Base-by-base conservation (phyloP, 169 alveolate genomes). In the Cryptosporidium viatorum region DNA sequence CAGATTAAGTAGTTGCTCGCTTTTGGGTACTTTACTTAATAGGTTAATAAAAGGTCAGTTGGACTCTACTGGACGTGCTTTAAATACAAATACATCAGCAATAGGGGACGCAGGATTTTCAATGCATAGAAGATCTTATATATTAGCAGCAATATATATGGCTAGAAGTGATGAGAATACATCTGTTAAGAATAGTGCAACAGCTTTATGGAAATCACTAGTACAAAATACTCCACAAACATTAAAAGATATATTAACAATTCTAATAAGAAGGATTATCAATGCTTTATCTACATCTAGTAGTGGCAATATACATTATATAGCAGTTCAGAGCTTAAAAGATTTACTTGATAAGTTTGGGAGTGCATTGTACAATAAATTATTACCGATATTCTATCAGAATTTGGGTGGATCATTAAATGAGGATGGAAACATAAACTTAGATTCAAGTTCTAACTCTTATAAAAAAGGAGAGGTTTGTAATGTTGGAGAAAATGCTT, bases 171-270 rank as follows among this genome's bases (percentile, higher is more conserved):
- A 93, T 71, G 93, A 86, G 58, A 70, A 43, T 58, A 71, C 85
- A 3, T 89, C 91, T 10, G 96, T 93, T 58, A 86, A 89, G 58
- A 93, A 85, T 67, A 89, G 93, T 14, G 94, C 94, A 21, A 69
- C 86, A 6, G 74, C 69, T 35, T 91, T 91, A 18, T 93, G 95
- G 95, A 94, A 94, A 85, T 75, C 86, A 1, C 43, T 93, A 7
- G 96, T 94, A 48, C 86, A 91, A 41, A 94, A 94, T 86, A 91
- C 95, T 51, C 95, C 96, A 21, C 86, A 92, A n/a, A 89, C 93
- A 8, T 60, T 93, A 23, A 86, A 73, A 71, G 94, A 93, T 55
- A 69, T 93, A 16, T 71, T 93, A 18, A 93, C 95, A 43, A 93
- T 93, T 67, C 60, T 93, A 45, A 86, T 86, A 23, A 37, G 89